Conservation (phyloP, 139 green algal species). For the Chlamydomonas incerta region DNA sequence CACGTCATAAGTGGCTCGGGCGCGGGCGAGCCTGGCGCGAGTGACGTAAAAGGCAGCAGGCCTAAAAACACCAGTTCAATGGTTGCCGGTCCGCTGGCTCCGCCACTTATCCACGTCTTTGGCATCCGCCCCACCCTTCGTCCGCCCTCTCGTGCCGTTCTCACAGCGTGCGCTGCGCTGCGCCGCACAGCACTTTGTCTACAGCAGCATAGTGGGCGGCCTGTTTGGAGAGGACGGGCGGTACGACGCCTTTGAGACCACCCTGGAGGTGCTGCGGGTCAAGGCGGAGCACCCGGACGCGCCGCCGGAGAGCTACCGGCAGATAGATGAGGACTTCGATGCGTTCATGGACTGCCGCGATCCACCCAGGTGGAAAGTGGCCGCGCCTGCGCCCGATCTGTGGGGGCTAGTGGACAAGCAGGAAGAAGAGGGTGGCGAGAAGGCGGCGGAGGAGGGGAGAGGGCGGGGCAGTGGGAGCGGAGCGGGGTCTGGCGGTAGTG, state of each 20-base stretch:
- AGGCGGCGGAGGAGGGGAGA: too few relatives aligned
- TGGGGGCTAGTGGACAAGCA: background rate
- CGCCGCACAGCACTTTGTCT: slow-evolving; percentile 43
- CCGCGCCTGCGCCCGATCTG: background rate
- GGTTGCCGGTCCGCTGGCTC: too few relatives aligned
- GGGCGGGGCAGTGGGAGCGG: background rate
- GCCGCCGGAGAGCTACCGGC: background rate
- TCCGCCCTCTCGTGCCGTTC: too few relatives aligned
- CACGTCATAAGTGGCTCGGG: too few relatives aligned
- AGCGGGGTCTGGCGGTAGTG: background rate
- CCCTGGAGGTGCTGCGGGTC: slow-evolving; percentile 31
- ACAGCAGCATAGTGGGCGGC: slow-evolving; percentile 25
- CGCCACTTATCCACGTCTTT: too few relatives aligned
- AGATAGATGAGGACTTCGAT: slow-evolving; percentile 11
- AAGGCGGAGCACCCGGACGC: slow-evolving; percentile 2
- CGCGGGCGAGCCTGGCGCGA: too few relatives aligned
- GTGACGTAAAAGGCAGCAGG: too few relatives aligned
- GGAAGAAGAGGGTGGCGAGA: background rate
- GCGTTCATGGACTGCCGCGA: slow-evolving; percentile 27
- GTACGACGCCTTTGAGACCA: slow-evolving; percentile 35
- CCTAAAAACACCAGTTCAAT: too few relatives aligned
- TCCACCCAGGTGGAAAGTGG: background rate
- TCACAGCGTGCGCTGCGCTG: slow-evolving; percentile 30
- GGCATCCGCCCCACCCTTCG: too few relatives aligned
- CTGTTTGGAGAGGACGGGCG: slow-evolving; percentile 40